Conservation (phyloP, 2,329 filamentous ascomycete species). For the Elsinoe perseae region DNA sequence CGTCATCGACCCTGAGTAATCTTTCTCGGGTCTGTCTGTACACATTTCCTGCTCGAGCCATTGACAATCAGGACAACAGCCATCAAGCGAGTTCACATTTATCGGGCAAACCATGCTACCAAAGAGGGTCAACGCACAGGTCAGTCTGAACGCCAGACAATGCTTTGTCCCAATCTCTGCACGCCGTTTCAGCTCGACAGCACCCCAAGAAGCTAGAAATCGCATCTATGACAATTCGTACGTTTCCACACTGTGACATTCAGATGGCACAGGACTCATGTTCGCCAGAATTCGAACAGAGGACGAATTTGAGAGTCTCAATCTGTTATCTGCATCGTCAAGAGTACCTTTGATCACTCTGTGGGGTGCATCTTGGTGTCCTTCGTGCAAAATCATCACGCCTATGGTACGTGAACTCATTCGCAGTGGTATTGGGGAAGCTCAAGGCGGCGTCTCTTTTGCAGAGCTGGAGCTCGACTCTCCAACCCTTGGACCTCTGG, state of each 20-base stretch:
- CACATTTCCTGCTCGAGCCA: too few species aligned
- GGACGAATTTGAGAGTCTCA: conserved; percentile 41
- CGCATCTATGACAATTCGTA: conserved; percentile 19
- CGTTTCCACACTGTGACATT: not conserved
- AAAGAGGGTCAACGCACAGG: not conserved
- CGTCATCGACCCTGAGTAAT: too few species aligned
- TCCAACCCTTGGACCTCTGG: conserved; percentile 36
- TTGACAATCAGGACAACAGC: too few species aligned
- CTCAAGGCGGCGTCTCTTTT: conserved; percentile 39
- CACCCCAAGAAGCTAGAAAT: conserved; percentile 17
- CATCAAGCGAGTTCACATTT: too few species aligned
- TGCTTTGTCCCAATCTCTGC: not conserved
- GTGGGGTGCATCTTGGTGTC: conserved; percentile 44
- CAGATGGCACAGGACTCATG: not conserved
- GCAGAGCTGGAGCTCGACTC: conserved; percentile 44
- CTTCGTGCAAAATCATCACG: conserved; percentile 36
- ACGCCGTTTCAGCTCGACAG: conserved; percentile 17
- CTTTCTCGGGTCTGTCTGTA: too few species aligned
- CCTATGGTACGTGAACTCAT: conserved; percentile 38
- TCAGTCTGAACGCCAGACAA: not conserved
- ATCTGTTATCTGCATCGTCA: conserved; percentile 39
- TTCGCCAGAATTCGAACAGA: conserved; percentile 37
- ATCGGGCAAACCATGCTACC: not conserved
- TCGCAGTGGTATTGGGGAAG: conserved; percentile 38
- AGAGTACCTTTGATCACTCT: conserved; percentile 41